Percentiles rank a stretch among this genome's conserved stretches.
These are phyloP conservation scores for Coemansia sp. DNA, from an alignment of 192 early-diverging fungal species.

Conservation along the genomic window DNA sequence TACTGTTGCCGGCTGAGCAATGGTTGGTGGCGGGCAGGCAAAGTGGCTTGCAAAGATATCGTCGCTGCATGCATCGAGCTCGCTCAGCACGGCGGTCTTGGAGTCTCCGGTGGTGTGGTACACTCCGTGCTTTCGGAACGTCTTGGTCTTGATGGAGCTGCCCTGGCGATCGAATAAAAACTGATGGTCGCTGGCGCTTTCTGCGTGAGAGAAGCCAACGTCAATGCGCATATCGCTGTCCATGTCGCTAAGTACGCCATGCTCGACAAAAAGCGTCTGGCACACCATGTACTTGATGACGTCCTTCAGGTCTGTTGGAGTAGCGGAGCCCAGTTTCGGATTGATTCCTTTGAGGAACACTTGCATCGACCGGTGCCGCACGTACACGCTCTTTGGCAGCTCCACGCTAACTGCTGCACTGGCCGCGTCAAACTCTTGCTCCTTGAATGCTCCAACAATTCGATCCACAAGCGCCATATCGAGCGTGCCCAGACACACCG, in stretches of 20 bases:
- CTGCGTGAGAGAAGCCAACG: constrained; percentile 24
- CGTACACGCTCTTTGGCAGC: constrained; percentile 41
- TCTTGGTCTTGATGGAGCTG: constrained; percentile 13
- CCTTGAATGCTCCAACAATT: constrained; percentile 13
- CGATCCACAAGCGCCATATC: not conserved
- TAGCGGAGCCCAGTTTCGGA: not conserved
- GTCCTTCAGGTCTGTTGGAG: constrained; percentile 34
- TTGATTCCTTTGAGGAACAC: constrained; percentile 4
- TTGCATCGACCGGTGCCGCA: constrained; percentile 37
- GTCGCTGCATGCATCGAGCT: constrained; percentile 22
- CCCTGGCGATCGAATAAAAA: constrained; percentile 21
- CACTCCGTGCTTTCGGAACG: constrained; percentile 26
- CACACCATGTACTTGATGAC: constrained; percentile 27
- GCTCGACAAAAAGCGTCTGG: not conserved
- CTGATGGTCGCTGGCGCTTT: constrained; percentile 29
- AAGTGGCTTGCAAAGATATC: constrained; percentile 9
- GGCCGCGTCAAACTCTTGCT: constrained; percentile 4
- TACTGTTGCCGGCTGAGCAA: constrained; percentile 28
- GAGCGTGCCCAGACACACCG: constrained; percentile 34
- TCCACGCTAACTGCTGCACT: constrained; percentile 28
- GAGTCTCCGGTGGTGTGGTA: constrained; percentile 14
- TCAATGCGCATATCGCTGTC: constrained; percentile 41
- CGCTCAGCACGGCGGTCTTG: constrained; percentile 11
- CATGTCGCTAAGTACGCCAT: not conserved
- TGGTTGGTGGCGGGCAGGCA: constrained; percentile 31